Evolutionary conservation across 768 basidiomycete species (phyloP).

Genomic region (Boletus sp.): DNA sequence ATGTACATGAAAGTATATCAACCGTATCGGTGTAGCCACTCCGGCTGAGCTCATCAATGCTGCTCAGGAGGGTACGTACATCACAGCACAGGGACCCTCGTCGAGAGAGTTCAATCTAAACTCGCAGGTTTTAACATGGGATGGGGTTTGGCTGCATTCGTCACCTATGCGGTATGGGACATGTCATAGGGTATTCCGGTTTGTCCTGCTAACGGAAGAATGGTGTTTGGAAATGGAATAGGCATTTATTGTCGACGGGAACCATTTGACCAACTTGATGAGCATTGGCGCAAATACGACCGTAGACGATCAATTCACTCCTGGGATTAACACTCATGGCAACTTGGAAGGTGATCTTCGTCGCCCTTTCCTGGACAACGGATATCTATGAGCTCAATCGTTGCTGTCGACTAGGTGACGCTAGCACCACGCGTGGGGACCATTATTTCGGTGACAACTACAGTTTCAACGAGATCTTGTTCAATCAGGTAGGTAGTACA

Average conservation of each 20-base stretch:
- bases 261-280: conserved; percentile 30
- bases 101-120: not conserved
- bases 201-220: not conserved
- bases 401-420: conserved; percentile 16
- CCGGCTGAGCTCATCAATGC: conserved; percentile 26
- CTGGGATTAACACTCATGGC: conserved; percentile 23
- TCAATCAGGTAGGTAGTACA: conserved; percentile 11
- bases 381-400: not conserved
- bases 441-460: conserved; percentile 28
- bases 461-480: conserved; percentile 27
- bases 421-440: conserved; percentile 26
- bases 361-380: not conserved
- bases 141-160: conserved; percentile 16
- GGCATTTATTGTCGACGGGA: conserved; percentile 27
- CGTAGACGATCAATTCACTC: conserved; percentile 8
- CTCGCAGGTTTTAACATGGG: conserved; percentile 26
- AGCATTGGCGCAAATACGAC: conserved; percentile 25
- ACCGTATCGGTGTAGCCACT: conserved; percentile 18
- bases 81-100: too few relatives aligned
- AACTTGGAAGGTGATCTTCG: conserved; percentile 23
- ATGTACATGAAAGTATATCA: conserved; percentile 16
- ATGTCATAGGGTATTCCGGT: not conserved
- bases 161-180: conserved; percentile 17
- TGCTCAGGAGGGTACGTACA: conserved; percentile 10
- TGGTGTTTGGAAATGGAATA: not conserved